These are phyloP conservation scores for Thymus mandschuricus DNA, from an alignment of 257 asterid genomes.

Conservation along the genomic window DNA sequence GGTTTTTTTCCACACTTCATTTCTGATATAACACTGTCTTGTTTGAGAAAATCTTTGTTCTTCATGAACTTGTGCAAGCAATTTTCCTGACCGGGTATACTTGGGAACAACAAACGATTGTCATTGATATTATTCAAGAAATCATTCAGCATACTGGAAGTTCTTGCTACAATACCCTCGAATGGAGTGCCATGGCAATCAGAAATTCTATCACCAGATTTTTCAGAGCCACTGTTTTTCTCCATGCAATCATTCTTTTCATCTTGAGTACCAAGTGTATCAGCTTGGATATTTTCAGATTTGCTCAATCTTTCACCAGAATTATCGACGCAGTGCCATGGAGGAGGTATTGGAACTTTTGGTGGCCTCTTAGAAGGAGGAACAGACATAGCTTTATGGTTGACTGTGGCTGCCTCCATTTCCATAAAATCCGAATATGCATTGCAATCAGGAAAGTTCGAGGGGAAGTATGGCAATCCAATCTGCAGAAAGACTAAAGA, in stretches of 20 bases:
- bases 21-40: slow-evolving; percentile 33
- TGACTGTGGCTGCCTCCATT: slow-evolving; percentile 48
- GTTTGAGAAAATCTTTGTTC: slow-evolving; percentile 45
- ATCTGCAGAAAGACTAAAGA: slow-evolving; percentile 51
- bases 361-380: slow-evolving; percentile 57
- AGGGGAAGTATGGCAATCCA: slow-evolving; percentile 78
- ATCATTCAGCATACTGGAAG: slow-evolving; percentile 52
- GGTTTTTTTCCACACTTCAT: slow-evolving; percentile 34
- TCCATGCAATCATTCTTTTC: slow-evolving; percentile 22
- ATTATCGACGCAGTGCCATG: slow-evolving; percentile 65
- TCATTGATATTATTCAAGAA: slow-evolving; percentile 36
- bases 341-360: slow-evolving; percentile 62
- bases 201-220: slow-evolving; percentile 22
- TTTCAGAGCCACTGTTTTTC: slow-evolving; percentile 26
- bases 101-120: slow-evolving; percentile 57
- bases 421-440: slow-evolving; percentile 61
- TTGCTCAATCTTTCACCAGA: slow-evolving; percentile 26
- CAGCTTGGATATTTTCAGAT: slow-evolving; percentile 33
- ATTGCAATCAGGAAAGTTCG: slow-evolving; percentile 78
- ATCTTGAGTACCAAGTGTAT: slow-evolving; percentile 23
- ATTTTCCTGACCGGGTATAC: slow-evolving; percentile 41
- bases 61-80: slow-evolving; percentile 49
- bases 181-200: slow-evolving; percentile 38
- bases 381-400: slow-evolving; percentile 43
- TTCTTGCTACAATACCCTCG: slow-evolving; percentile 68